Evolutionary conservation across 1,284 basidiomycete species (phyloP).

Genomic region (Malassezia obtusa): DNA sequence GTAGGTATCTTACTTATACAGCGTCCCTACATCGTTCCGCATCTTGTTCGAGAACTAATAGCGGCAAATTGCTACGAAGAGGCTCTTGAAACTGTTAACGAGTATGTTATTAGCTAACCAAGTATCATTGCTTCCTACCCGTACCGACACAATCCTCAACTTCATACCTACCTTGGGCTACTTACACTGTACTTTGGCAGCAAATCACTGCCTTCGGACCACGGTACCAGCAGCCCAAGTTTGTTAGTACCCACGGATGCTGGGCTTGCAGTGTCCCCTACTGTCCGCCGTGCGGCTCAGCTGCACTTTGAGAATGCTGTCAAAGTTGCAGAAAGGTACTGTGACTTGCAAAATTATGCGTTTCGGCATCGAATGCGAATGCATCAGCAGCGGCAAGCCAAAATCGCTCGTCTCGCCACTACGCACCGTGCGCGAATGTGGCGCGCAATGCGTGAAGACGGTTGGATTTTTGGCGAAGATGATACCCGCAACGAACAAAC

Average conservation of each 20-base stretch:
- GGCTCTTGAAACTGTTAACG: slow-evolving; percentile 9
- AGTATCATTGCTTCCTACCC: slow-evolving; percentile 12
- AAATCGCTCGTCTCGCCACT: not conserved
- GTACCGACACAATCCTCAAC: slow-evolving; percentile 12
- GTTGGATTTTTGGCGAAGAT: slow-evolving; percentile 10
- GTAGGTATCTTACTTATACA: not conserved
- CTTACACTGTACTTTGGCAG: slow-evolving; percentile 6
- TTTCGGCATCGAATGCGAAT: not conserved
- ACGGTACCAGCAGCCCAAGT: too few relatives aligned
- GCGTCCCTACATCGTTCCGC: slow-evolving; percentile 8
- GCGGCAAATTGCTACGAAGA: not conserved
- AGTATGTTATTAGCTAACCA: not conserved
- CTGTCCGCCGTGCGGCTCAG: not conserved
- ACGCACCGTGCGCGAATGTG: slow-evolving; percentile 1
- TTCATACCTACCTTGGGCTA: slow-evolving; percentile 14
- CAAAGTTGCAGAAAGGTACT: slow-evolving; percentile 9
- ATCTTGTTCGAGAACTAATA: slow-evolving; percentile 5
- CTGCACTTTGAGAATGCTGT: slow-evolving; percentile 15
- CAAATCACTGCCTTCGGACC: not conserved
- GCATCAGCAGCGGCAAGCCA: not conserved
- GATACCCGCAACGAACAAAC: not conserved
- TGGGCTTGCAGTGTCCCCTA: not conserved
- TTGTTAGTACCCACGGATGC: not conserved
- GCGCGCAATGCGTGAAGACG: slow-evolving; percentile 1
- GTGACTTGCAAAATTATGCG: not conserved